phyloP scores from a whole-genome alignment of 2,329 filamentous ascomycete genomes.

The Colletotrichum sp. region DNA sequence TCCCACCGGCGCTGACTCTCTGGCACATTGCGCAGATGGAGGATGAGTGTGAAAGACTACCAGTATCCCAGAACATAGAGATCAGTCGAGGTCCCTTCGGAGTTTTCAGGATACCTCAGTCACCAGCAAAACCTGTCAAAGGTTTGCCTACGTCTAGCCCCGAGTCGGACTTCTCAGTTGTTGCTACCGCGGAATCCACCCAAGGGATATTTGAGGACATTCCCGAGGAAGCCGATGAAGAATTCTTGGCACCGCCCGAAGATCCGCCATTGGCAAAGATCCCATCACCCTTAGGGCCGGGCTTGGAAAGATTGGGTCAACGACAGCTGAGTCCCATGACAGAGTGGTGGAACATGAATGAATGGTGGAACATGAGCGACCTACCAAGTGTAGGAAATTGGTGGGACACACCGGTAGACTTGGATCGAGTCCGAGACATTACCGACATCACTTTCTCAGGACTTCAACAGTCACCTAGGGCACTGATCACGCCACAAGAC shows the following conservation, averaged over 20 bases:
- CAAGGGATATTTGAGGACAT: neutral
- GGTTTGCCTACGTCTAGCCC: neutral
- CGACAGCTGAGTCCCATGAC: neutral
- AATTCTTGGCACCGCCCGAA: neutral
- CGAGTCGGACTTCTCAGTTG: neutral
- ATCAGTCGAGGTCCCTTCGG: slow-evolving; percentile 18
- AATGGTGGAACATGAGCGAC: slow-evolving; percentile 2
- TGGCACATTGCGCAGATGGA: slow-evolving; percentile 29
- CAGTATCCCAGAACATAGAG: neutral
- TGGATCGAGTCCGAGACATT: neutral
- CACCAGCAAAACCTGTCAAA: neutral
- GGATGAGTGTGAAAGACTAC: slow-evolving; percentile 26
- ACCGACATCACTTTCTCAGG: neutral
- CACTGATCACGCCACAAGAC: neutral
- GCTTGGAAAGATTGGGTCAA: neutral
- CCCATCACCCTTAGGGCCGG: neutral
- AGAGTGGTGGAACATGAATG: neutral
- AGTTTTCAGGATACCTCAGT: neutral
- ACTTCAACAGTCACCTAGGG: neutral
- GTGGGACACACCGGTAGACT: neutral
- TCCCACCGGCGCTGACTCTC: slow-evolving; percentile 27
- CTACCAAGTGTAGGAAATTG: neutral
- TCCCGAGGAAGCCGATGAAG: neutral
- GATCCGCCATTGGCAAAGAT: neutral
- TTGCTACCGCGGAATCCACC: neutral